Base-by-base conservation (phyloP, 495 filamentous ascomycete genomes). In the Daldinia childiae region DNA sequence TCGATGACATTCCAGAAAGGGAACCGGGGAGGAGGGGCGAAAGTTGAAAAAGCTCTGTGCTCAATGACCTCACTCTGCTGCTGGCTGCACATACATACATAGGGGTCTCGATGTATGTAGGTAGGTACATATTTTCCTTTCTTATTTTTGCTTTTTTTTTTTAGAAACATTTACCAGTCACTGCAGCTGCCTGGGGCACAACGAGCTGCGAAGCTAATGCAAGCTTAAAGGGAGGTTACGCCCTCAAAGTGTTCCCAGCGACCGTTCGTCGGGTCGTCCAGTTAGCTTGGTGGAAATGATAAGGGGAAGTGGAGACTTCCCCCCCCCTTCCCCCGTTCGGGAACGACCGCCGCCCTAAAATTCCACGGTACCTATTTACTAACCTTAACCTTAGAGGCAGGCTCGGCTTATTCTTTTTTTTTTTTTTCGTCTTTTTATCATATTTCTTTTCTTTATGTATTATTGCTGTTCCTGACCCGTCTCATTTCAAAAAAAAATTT, bases 171-270 rank as follows among this genome's bases (percentile, higher is more conserved):
- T 62, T 65, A 61, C 60, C 55, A 68, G 48, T 72, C 69, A 74
- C 72, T 63, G 63, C 67, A 74, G 56, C 60, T 52, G 32, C n/a
- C 29, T 32, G 62, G 45, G 45, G 62, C 34, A 63, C 58, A 63
- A 64, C 50, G 29, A 71, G 71, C 72, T 76, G 70, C 76, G 70
- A 70, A 65, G 67, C 81, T 82, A 82, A 82, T 82, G 81, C 81
- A 82, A 76, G 80, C 68, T 81, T 79, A 76, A 78, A 79, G 50
- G 72, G 75, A 77, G 76, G 76, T 76, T 67, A 75, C 70, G 64
- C 56, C 61, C 41, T 68, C 34, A 62, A 62, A 32, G 14, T 57
- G 55, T 67, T 73, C 61, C 70, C 70, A 73, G 65, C 39, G 70
- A 73, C 70, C 70, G 43, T 66, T 50, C 57, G 61, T 65, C 65